These are phyloP conservation scores for Multifurca ochricompacta DNA, from an alignment of 768 basidiomycete genomes.

Conservation along the genomic window DNA sequence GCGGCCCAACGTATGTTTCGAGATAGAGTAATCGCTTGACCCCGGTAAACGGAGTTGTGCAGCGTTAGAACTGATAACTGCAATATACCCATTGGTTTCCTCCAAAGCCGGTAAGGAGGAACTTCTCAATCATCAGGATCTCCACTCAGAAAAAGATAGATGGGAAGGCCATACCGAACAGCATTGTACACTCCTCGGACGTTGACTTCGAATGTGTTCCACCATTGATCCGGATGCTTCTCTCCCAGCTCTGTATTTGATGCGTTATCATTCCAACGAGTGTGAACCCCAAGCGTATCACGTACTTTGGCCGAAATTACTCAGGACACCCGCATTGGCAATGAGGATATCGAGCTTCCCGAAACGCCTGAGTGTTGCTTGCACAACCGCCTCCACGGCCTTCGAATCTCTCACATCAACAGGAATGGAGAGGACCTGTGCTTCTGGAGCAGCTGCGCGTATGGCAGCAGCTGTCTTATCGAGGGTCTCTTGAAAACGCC, in stretches of 20 bases:
- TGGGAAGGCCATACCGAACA: constrained; percentile 15
- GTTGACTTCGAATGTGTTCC: constrained; percentile 23
- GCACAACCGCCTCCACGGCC: not conserved
- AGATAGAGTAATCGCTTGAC: not conserved
- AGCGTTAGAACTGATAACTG: not conserved
- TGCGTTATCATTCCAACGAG: not conserved
- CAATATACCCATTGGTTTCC: too few species aligned
- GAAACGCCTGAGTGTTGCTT: too few species aligned
- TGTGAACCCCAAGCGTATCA: too few species aligned
- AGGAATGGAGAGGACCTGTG: constrained; percentile 3
- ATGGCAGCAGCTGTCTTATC: constrained; percentile 16
- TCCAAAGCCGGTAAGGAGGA: not conserved
- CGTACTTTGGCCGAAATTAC: too few species aligned
- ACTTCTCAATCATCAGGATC: not conserved
- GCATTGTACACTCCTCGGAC: constrained; percentile 23
- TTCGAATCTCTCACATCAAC: constrained; percentile 17
- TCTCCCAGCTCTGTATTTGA: constrained; percentile 16
- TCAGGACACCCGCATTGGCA: too few species aligned
- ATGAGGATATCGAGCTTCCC: too few species aligned
- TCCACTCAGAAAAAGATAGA: not conserved
- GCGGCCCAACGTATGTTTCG: not conserved
- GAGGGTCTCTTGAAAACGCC: constrained; percentile 11
- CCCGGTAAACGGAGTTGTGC: not conserved
- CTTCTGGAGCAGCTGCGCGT: not conserved
- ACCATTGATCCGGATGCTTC: constrained; percentile 24